These are phyloP conservation scores for Phlegmacium glaucopus DNA, from an alignment of 768 basidiomycete genomes.

Conservation along the genomic window DNA sequence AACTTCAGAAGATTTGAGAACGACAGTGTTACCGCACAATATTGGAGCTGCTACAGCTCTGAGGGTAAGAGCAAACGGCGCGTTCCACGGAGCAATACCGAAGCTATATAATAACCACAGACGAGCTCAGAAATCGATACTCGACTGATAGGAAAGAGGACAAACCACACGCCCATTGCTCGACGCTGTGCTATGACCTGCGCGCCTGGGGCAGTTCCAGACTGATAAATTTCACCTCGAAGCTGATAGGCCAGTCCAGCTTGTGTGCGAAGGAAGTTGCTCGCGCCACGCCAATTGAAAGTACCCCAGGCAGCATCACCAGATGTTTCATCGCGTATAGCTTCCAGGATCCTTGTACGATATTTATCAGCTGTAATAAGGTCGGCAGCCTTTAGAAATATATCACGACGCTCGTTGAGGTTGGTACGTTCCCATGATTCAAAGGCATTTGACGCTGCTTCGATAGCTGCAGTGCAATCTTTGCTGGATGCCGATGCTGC, in stretches of 20 bases:
- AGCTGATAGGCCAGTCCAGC: slow-evolving; percentile 34
- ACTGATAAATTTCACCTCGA: slow-evolving; percentile 42
- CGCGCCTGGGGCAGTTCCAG: slow-evolving; percentile 38
- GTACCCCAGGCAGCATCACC: slow-evolving; percentile 25
- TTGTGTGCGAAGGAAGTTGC: slow-evolving; percentile 25
- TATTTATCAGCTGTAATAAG: slow-evolving; percentile 41
- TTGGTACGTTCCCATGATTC: slow-evolving; percentile 42
- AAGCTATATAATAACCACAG: slow-evolving; percentile 29
- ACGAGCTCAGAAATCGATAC: neutral
- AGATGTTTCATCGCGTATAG: slow-evolving; percentile 37
- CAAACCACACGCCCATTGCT: slow-evolving; percentile 52
- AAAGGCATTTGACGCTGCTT: slow-evolving; percentile 44
- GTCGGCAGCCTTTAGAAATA: slow-evolving; percentile 48
- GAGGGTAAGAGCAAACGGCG: slow-evolving; percentile 41
- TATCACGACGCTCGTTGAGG: slow-evolving; percentile 34
- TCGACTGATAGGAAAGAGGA: slow-evolving; percentile 4
- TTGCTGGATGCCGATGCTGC: slow-evolving; percentile 42
- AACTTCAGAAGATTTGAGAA: slow-evolving; percentile 50
- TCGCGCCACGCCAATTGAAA: slow-evolving; percentile 23
- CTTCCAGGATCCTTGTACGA: slow-evolving; percentile 28
- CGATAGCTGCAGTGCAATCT: slow-evolving; percentile 43
- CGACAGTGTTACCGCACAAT: slow-evolving; percentile 54
- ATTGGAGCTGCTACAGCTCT: slow-evolving; percentile 44
- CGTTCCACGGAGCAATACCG: slow-evolving; percentile 57
- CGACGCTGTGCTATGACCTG: slow-evolving; percentile 42